phyloP scores from a whole-genome alignment of 75 land plant species.

The Sequoiadendron giganteum region DNA sequence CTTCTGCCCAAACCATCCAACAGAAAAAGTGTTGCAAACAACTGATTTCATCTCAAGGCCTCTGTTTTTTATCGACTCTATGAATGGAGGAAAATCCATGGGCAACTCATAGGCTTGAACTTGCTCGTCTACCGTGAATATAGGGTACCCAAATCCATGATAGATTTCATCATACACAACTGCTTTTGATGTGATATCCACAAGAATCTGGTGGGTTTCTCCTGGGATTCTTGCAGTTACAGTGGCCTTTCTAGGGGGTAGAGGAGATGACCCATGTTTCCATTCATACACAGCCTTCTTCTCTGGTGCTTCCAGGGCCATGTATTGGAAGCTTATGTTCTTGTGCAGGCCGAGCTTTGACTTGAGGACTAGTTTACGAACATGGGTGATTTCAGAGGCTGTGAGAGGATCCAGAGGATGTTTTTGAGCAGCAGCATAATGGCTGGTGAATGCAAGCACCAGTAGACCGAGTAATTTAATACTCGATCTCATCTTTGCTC shows the following conservation, averaged over 20 bases:
- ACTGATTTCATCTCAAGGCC: constrained; percentile 38
- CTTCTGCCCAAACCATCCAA: constrained; percentile 58
- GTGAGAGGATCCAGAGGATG: constrained; percentile 65
- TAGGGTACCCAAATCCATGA: constrained; percentile 47
- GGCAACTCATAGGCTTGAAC: constrained; percentile 16
- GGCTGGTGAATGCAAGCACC: background rate
- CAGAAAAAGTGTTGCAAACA: constrained; percentile 26
- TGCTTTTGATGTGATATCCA: constrained; percentile 31
- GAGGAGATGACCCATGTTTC: background rate
- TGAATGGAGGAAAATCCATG: constrained; percentile 34
- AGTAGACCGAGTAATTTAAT: background rate
- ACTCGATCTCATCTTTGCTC: background rate
- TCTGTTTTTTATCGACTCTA: constrained; percentile 34
- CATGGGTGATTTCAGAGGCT: constrained; percentile 22
- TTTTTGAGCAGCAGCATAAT: background rate
- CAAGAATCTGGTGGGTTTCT: constrained; percentile 40
- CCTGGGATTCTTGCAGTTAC: constrained; percentile 30
- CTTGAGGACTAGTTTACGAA: constrained; percentile 17
- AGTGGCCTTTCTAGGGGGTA: constrained; percentile 44
- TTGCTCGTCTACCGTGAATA: constrained; percentile 42
- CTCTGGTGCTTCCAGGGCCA: constrained; percentile 65
- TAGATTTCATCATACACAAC: constrained; percentile 28
- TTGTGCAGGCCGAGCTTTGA: background rate
- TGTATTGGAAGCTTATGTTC: constrained; percentile 29
- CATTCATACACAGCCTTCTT: constrained; percentile 39